Evolutionary conservation across 306 rosid genomes (phyloP), one percentile per base, ranked within the genome.

Genomic region (Pyrus communis): DNA sequence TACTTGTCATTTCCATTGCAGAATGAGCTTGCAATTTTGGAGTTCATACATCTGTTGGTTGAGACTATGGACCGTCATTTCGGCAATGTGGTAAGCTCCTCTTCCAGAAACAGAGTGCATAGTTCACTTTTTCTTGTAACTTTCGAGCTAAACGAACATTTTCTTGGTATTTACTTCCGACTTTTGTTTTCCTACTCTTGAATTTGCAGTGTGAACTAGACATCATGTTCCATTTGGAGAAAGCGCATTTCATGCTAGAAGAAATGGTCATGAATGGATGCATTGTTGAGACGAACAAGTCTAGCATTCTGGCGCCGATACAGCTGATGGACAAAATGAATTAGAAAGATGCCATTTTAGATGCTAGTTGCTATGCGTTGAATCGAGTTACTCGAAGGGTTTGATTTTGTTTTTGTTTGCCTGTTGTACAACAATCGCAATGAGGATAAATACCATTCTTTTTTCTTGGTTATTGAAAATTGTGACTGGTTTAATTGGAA

Each of bases 11-110:
- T 35, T 57, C 70, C 55, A 58, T 83, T 88, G 86, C 87, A 95
- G 97, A 95, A 95, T 81, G 97, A 95, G 78, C 96, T 92, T 17
- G 97, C 97, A 33, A 92, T 89, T 77, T 86, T 95, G 90, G 97
- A 95, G 80, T 92, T 95, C 84, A 95, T 95, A 67, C 97, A 92
- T 86, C 91, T 92, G 51, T 80, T 95, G 60, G 99, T 95, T 18
- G 99, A 92, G 87, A 95, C 97, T 73, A 95, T 95, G 99, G 99
- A 95, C 76, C 89, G 96, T 19, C 99, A 95, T 74, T 95, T 95
- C 5, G 97, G 99, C 87, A 91, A 95, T 72, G 97, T 92, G 90
- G 97, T 90, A 83, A 83, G 87, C 38, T 83, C 70, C 51, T 81
- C 11, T 33, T 21, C 38, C 69, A 15, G 23, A 28, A 57, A 58